Base-by-base conservation (phyloP, 768 basidiomycete species). In the Agaricus subrufescens region DNA sequence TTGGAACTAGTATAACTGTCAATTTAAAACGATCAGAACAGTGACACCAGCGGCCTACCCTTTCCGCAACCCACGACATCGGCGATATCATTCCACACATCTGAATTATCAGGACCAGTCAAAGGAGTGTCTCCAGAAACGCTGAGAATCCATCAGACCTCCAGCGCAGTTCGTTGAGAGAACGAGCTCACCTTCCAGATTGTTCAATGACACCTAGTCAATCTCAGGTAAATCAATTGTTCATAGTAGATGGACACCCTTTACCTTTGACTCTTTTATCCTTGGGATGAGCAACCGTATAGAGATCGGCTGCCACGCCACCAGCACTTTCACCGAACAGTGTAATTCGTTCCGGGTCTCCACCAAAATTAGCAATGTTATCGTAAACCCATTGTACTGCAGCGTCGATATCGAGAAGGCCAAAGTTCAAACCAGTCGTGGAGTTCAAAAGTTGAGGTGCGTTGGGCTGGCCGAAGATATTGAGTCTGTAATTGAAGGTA, bases 331-430 rank as follows among this genome's bases (percentile, higher is more conserved):
- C 67, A 9, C 74, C 74, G 43, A 71, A 73, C 15, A 75, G 44
- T 10, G 63, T 64, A 31, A 75, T 67, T 52, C 78, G 68, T 4
- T 69, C 61, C 4, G 72, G 73, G 58, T 74, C 73, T 23, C 72
- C 72, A 30, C 73, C 73, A 50, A 80, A 81, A 8, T 62, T 67
- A n/a, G 67, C 71, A 49, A 81, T 80, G 59, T 81, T 77, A 50
- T 72, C 66, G 42, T 75, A 69, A 3, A 80, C 71, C 79, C 78
- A 79, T 58, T 77, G 60, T 6, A 80, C 69, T 15, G 71, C 77
- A 25, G 72, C 71, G 23, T 72, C 67, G 7, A 69, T 45, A 49
- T 76, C 75, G 23, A 75, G 68, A 2, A 75, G 64, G 19, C 74
- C 74, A 60, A 75, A 75, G 56, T 75, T 77, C 51, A 72, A 70